Evolutionary conservation across 306 rosid species (phyloP).

Genomic region (Lagenaria siceraria): DNA sequence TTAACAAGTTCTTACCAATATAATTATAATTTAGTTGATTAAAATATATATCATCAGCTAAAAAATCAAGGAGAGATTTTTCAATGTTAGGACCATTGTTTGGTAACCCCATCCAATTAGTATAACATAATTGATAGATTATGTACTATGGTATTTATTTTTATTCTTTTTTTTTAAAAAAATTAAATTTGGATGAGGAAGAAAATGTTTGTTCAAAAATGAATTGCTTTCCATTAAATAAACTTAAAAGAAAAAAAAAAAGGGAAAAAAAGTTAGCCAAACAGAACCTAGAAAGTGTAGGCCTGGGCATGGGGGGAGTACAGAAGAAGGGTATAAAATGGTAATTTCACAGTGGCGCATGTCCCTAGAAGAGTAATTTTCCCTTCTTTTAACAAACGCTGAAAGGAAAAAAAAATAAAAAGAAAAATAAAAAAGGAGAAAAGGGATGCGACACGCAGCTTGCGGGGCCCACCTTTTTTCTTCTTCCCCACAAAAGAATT

Average conservation of each 20-base stretch:
- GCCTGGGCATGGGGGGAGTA: background rate
- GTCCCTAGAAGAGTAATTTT: conserved; percentile 6
- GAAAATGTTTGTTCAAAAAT: too few species aligned
- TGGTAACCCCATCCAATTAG: background rate
- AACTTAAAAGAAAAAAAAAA: too few species aligned
- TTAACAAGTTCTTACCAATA: too few species aligned
- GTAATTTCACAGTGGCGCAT: background rate
- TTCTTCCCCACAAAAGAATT: too few species aligned
- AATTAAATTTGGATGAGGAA: too few species aligned
- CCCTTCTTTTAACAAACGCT: background rate
- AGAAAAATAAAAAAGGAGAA: background rate
- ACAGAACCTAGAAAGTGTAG: conserved; percentile 1
- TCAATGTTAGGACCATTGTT: background rate
- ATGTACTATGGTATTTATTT: background rate
- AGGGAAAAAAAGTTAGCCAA: background rate
- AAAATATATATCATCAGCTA: too few species aligned
- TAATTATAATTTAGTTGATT: too few species aligned
- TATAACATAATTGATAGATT: background rate
- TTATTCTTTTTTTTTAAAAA: too few species aligned
- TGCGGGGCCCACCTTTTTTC: background rate
- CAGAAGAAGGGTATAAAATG: background rate
- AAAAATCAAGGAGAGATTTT: too few species aligned
- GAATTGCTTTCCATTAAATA: background rate
- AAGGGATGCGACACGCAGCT: background rate
- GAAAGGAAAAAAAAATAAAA: background rate